Evolutionary conservation across 169 alveolate species (phyloP), one percentile per base, ranked within the genome.

Genomic region (Cryptosporidium ubiquitum): DNA sequence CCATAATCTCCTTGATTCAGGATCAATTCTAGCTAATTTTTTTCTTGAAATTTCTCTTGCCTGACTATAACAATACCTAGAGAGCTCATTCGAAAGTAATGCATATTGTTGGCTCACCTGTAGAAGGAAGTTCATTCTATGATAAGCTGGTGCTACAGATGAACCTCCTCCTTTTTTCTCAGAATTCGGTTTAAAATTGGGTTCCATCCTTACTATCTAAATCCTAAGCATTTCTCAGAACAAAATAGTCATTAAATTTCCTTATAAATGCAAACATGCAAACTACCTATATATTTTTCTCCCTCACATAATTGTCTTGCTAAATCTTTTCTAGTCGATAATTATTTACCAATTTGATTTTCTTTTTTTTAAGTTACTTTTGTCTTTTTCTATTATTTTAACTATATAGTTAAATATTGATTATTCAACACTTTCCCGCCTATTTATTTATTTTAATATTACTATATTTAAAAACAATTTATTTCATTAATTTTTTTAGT

Each of bases 81-180:
- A 44, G 23, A 71, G 85, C 6, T 71, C 68, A 42, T 29, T 49
- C 18, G 68, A 71, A 23, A 71, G 18, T n/a, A 71, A 18, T 29
- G 85, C 51, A 57, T 71, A 71, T 20, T 42, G 37, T 29, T 71
- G 85, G 47, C 69, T 26, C 1, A 39, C 69, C 44, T 71, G 69
- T 14, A 71, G 49, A 14, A 71, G 58, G 33, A 49, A 71, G 31
- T 71, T 71, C 58, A 71, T 23, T 71, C 85, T 71, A 52, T 71
- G 85, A 47, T 47, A 71, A 18, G 58, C 85, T 5, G 85, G 68
- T 16, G 61, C 42, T 20, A 42, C 51, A 1, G 57, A 35, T 35
- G 26, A 9, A 5, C 18, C 0, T 14, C 10, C 74, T 68, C 20
- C 51, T 20, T 37, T 18, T 33, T 18, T 37, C 39, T 60, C 39